phyloP scores from a whole-genome alignment of 2,329 filamentous ascomycete genomes.

The Penicillium sp. region DNA sequence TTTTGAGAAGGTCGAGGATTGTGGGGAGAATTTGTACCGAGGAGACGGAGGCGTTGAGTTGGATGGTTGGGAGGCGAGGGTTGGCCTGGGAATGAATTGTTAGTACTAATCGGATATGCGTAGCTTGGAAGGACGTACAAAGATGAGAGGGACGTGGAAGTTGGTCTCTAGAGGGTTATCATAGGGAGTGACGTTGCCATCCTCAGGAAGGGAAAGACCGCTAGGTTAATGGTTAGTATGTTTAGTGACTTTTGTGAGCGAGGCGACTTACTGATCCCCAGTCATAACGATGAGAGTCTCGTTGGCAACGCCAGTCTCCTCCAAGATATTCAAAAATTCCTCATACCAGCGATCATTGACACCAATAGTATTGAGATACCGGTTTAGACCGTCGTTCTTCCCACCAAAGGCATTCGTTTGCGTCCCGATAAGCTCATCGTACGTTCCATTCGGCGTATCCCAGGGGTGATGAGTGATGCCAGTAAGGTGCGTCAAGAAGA shows the following conservation, averaged over 20 bases:
- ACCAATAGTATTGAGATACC: slow-evolving; percentile 32
- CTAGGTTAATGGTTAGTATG: slow-evolving; percentile 5
- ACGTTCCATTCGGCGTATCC: slow-evolving; percentile 25
- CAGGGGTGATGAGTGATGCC: slow-evolving; percentile 33
- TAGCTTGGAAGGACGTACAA: slow-evolving; percentile 4
- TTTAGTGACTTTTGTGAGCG: too few relatives aligned
- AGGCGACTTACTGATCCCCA: slow-evolving; percentile 29
- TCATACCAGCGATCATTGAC: slow-evolving; percentile 33
- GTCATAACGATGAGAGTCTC: slow-evolving; percentile 34
- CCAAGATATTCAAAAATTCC: slow-evolving; percentile 28
- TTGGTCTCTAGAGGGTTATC: slow-evolving; percentile 30
- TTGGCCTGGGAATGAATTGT: slow-evolving; percentile 15
- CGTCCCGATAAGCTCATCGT: slow-evolving; percentile 23
- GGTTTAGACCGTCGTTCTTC: slow-evolving; percentile 26
- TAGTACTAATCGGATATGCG: background rate
- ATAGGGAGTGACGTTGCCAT: slow-evolving; percentile 31
- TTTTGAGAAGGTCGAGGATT: slow-evolving; percentile 49
- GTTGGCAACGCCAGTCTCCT: slow-evolving; percentile 31
- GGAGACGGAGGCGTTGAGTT: slow-evolving; percentile 24
- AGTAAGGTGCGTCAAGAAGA: slow-evolving; percentile 33
- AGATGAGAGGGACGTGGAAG: slow-evolving; percentile 32
- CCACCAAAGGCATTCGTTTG: slow-evolving; percentile 10
- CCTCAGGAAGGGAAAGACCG: slow-evolving; percentile 30
- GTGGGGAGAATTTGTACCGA: slow-evolving; percentile 48
- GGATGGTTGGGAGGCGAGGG: slow-evolving; percentile 26